Conservation (phyloP, 805 yeast species). For the Saccharomycopsis microspora region DNA sequence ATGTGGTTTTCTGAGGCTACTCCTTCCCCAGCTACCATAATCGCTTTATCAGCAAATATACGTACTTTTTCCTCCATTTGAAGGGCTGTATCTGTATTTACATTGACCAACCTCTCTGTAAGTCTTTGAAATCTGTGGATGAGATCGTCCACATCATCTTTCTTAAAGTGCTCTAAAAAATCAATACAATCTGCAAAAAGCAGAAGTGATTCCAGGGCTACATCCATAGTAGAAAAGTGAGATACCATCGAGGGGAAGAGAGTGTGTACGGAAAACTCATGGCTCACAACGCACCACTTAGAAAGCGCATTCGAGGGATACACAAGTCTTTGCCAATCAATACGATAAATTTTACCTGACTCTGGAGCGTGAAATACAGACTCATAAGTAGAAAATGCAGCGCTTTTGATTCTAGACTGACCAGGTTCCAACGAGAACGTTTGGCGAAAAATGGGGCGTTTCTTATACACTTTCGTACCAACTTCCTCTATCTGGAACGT, state of each 20-base stretch:
- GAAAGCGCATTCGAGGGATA: slow-evolving; percentile 5
- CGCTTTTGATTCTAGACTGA: not conserved
- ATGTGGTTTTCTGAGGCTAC: not conserved
- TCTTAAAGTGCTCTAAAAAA: not conserved
- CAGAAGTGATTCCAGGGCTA: slow-evolving; percentile 3
- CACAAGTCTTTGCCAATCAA: not conserved
- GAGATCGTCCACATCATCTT: slow-evolving; percentile 1
- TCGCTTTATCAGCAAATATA: slow-evolving; percentile 8
- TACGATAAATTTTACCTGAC: slow-evolving; percentile 2
- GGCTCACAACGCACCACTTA: slow-evolving; percentile 1
- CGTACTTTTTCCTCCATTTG: slow-evolving; percentile 1
- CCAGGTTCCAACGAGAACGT: not conserved
- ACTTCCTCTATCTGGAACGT: slow-evolving; percentile 11
- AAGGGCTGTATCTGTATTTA: not conserved
- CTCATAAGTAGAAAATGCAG: slow-evolving; percentile 5
- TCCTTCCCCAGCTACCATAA: not conserved
- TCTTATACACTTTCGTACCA: not conserved
- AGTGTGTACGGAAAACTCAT: not conserved
- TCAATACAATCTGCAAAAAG: slow-evolving; percentile 5
- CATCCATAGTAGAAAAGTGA: not conserved
- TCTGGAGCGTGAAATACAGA: slow-evolving; percentile 7
- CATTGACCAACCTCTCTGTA: not conserved
- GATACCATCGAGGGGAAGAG: not conserved
- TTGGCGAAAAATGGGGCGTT: not conserved
- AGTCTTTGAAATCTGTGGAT: slow-evolving; percentile 3